Percentiles rank a stretch among this genome's conserved stretches.
phyloP scores from a whole-genome alignment of 208 protist genomes.

The Acanthamoeba lugdunensis region DNA sequence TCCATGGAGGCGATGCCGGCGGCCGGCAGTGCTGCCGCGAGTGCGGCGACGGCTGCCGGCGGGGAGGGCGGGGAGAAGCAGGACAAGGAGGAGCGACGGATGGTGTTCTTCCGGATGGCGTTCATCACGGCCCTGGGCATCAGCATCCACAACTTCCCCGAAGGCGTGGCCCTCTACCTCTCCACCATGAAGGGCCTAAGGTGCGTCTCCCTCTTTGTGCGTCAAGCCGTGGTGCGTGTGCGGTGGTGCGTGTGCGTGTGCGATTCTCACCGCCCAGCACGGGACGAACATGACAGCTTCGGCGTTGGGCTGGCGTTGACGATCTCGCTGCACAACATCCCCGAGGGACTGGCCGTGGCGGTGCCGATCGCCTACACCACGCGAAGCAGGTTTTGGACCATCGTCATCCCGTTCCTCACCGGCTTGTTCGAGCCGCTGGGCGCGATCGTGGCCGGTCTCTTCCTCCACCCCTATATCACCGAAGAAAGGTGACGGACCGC shows the following conservation, averaged over 20 bases:
- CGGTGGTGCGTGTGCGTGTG: no score
- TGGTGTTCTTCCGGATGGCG: not conserved
- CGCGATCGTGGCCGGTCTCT: not conserved
- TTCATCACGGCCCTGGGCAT: slow-evolving; percentile 72
- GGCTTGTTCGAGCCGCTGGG: slow-evolving; percentile 3
- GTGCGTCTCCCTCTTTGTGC: not conserved
- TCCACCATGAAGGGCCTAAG: slow-evolving; percentile 58
- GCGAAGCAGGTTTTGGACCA: slow-evolving; percentile 14
- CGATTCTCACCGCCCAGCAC: not conserved
- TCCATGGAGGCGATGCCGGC: no score
- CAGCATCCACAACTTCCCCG: slow-evolving; percentile 80
- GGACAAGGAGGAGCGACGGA: slow-evolving; percentile 3
- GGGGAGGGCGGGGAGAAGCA: not conserved
- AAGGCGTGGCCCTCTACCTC: slow-evolving; percentile 79
- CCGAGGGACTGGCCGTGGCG: slow-evolving; percentile 79
- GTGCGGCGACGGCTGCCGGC: not conserved
- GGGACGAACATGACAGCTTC: not conserved
- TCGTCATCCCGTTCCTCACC: not conserved
- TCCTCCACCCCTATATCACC: not conserved
- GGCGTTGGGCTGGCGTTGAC: slow-evolving; percentile 75
- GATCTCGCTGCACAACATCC: slow-evolving; percentile 81
- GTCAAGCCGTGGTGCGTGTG: not conserved
- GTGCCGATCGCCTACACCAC: slow-evolving; percentile 65
- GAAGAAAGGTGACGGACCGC: not conserved
- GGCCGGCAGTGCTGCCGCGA: not conserved